Percentiles rank a stretch among this genome's conserved stretches.
phyloP scores from a whole-genome alignment of 371 early-diverging fungal genomes.

The Entomophthora muscae region DNA sequence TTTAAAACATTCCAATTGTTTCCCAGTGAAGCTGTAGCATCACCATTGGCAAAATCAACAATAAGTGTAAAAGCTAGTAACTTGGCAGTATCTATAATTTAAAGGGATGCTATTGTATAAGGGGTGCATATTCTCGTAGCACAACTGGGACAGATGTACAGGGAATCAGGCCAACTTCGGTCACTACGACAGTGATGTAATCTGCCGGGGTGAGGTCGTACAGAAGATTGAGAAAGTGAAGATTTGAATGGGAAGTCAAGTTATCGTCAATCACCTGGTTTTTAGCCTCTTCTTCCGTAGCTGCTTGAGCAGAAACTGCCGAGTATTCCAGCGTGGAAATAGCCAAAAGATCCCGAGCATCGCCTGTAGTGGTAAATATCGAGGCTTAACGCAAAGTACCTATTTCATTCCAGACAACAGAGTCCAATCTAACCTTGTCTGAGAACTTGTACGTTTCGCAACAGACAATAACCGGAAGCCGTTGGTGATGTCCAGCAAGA shows the following conservation, averaged over 20 bases:
- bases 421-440: conserved; percentile 81
- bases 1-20: no score
- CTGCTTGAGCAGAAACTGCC: not conserved
- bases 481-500: conserved; percentile 69
- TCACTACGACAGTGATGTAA: conserved; percentile 76
- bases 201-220: conserved; percentile 92
- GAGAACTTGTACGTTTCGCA: conserved; percentile 95
- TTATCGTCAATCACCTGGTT: not conserved
- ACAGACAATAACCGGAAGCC: conserved; percentile 86
- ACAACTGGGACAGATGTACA: conserved; percentile 80
- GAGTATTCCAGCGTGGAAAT: not conserved
- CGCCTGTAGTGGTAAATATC: not conserved
- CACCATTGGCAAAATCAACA: no score
- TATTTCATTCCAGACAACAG: conserved; percentile 89
- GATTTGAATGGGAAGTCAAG: conserved; percentile 13
- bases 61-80: no score
- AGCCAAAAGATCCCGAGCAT: not conserved
- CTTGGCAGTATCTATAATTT: no score
- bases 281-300: not conserved
- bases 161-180: conserved; percentile 91
- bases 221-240: conserved; percentile 48
- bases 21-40: no score
- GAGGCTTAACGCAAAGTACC: conserved; percentile 23
- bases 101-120: conserved; percentile 3
- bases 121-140: conserved; percentile 21